These are phyloP conservation scores for Myriosclerotinia curreyana DNA, from an alignment of 2,329 filamentous ascomycete genomes.

Conservation along the genomic window DNA sequence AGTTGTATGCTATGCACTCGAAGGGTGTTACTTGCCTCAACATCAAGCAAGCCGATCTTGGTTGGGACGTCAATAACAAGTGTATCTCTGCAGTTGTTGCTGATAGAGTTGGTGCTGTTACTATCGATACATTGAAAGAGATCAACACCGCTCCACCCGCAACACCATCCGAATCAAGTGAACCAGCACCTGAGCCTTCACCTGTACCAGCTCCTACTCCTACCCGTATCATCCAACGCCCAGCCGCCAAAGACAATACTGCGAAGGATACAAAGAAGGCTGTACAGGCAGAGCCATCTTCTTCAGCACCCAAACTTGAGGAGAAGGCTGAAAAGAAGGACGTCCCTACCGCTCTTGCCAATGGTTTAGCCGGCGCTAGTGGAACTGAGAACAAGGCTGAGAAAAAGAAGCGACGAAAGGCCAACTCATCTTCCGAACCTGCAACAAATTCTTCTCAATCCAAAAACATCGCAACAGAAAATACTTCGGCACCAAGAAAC, in stretches of 20 bases:
- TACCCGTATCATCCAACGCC: constrained; percentile 34
- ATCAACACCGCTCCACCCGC: constrained; percentile 34
- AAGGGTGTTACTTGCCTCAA: constrained; percentile 89
- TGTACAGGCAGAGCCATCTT: constrained; percentile 26
- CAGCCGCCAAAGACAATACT: constrained; percentile 32
- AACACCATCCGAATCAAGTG: constrained; percentile 6
- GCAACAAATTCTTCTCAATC: constrained; percentile 28
- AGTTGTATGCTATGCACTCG: constrained; percentile 96
- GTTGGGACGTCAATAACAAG: constrained; percentile 89
- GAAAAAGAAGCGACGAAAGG: constrained; percentile 70
- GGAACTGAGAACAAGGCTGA: constrained; percentile 55
- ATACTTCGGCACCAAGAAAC: constrained; percentile 36
- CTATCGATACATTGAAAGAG: constrained; percentile 62
- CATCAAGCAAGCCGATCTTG: constrained; percentile 84
- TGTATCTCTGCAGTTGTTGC: constrained; percentile 77
- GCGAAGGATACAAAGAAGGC: constrained; percentile 36
- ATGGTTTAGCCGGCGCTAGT: constrained; percentile 32
- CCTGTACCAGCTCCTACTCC: constrained; percentile 31
- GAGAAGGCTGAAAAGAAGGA: constrained; percentile 42
- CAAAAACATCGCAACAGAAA: constrained; percentile 38
- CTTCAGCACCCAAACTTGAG: constrained; percentile 38
- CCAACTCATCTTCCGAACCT: constrained; percentile 42
- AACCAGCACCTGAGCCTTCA: constrained; percentile 24
- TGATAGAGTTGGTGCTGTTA: constrained; percentile 68
- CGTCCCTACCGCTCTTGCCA: constrained; percentile 24